phyloP scores from a whole-genome alignment of 2,329 filamentous ascomycete genomes.

The Fusarium neocosmosporiellum region DNA sequence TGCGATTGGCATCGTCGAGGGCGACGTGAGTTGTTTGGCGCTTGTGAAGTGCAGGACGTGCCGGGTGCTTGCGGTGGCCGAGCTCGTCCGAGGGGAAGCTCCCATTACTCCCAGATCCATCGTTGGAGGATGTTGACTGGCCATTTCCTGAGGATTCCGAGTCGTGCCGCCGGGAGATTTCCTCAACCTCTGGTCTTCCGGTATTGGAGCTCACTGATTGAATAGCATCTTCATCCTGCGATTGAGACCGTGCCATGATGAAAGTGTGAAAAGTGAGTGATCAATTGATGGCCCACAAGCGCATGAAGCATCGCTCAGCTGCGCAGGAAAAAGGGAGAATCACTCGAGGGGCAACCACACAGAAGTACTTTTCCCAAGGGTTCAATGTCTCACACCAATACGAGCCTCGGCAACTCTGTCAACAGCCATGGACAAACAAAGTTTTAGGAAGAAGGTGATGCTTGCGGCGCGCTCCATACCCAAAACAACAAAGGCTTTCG shows the following conservation, averaged over 20 bases:
- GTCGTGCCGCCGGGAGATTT: neutral
- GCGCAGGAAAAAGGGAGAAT: neutral
- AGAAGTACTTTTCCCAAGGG: neutral
- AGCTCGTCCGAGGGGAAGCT: neutral
- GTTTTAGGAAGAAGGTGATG: neutral
- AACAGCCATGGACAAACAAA: neutral
- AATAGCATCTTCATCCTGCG: neutral
- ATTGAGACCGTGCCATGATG: neutral
- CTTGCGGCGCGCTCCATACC: neutral
- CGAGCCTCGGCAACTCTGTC: neutral
- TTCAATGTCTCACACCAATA: neutral
- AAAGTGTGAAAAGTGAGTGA: neutral
- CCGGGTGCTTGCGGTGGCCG: neutral
- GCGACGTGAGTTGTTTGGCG: constrained; percentile 13
- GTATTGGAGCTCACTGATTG: neutral
- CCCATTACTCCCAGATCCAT: neutral
- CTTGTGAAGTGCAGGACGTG: neutral
- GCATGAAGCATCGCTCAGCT: neutral
- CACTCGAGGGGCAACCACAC: neutral
- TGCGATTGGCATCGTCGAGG: constrained; percentile 49
- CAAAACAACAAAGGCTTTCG: constrained; percentile 1
- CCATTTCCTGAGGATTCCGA: neutral
- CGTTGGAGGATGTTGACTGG: neutral
- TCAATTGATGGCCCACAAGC: neutral
- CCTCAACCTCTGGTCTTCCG: neutral